These are phyloP conservation scores for Penicillium antarcticum DNA, from an alignment of 495 filamentous ascomycete species.

Conservation along the genomic window DNA sequence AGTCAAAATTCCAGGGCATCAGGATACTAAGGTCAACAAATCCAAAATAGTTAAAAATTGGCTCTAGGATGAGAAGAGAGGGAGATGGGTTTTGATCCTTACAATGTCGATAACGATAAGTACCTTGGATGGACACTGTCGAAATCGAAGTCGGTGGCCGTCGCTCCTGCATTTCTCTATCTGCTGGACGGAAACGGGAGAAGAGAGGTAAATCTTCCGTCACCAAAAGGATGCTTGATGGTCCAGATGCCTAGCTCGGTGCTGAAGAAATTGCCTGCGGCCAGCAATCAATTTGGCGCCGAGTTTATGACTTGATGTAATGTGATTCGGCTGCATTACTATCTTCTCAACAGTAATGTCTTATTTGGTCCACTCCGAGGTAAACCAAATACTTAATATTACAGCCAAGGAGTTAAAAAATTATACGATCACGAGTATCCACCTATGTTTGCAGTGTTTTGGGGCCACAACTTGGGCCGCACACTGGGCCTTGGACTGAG, in stretches of 20 bases:
- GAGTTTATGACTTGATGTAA: slow-evolving; percentile 28
- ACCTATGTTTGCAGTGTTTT: no score
- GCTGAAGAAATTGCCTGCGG: slow-evolving; percentile 20
- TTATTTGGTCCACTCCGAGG: no score
- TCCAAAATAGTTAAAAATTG: slow-evolving; percentile 36
- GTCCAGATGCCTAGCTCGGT: no score
- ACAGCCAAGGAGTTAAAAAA: no score
- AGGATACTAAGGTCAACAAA: slow-evolving; percentile 37
- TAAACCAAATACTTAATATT: no score
- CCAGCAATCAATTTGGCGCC: slow-evolving; percentile 19
- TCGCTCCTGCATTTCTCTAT: background rate
- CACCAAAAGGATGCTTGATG: background rate
- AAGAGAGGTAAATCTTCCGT: slow-evolving; percentile 21
- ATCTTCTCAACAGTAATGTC: no score
- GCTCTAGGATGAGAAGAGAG: slow-evolving; percentile 30
- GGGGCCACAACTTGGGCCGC: no score
- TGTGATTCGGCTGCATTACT: slow-evolving; percentile 25
- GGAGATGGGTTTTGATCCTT: slow-evolving; percentile 7
- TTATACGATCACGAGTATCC: no score
- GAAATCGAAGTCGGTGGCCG: no score
- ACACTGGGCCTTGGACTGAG: no score
- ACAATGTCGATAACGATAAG: slow-evolving; percentile 13
- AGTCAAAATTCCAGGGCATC: slow-evolving; percentile 27
- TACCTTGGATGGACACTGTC: no score
- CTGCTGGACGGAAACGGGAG: slow-evolving; percentile 6